Evolutionary conservation across 2,329 filamentous ascomycete species (phyloP).

Genomic region (Aspergillus sp.): DNA sequence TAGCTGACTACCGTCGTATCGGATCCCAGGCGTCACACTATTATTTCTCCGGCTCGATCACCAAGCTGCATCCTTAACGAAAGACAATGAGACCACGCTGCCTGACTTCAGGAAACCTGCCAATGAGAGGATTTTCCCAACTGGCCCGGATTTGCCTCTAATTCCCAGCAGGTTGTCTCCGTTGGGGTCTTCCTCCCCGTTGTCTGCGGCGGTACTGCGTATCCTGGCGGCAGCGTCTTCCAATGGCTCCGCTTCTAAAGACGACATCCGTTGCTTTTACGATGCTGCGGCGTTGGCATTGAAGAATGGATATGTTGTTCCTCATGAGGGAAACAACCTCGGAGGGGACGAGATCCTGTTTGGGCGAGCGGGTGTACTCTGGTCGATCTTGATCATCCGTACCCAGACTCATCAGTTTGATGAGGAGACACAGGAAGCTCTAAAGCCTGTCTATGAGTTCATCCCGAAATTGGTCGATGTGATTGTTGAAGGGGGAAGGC

Average conservation of each 20-base stretch:
- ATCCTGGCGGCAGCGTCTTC: constrained; percentile 14
- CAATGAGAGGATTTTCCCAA: constrained; percentile 18
- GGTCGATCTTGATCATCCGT: constrained; percentile 29
- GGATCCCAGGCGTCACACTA: constrained; percentile 24
- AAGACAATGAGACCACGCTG: constrained; percentile 1
- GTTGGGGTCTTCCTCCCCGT: constrained; percentile 22
- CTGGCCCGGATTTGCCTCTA: constrained; percentile 18
- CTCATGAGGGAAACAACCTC: constrained; percentile 18
- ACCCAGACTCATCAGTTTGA: constrained; percentile 12
- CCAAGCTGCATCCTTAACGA: constrained; percentile 21
- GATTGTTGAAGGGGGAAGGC: constrained; percentile 27
- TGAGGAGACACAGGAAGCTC: constrained; percentile 8
- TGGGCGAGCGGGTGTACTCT: constrained; percentile 32
- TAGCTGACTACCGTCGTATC: neutral
- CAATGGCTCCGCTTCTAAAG: constrained; percentile 11
- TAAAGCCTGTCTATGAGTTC: constrained; percentile 18
- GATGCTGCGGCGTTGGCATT: constrained; percentile 23
- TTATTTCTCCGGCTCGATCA: constrained; percentile 32
- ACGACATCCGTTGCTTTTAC: constrained; percentile 22
- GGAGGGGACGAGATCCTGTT: constrained; percentile 34
- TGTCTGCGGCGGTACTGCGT: constrained; percentile 16
- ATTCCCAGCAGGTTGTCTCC: constrained; percentile 26
- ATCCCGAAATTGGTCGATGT: constrained; percentile 25
- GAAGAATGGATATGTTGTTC: constrained; percentile 19
- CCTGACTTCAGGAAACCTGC: constrained; percentile 21